These are phyloP conservation scores for Ulota crispa DNA, from an alignment of 225 moss, liverwort and hornwort genomes.

Conservation along the genomic window DNA sequence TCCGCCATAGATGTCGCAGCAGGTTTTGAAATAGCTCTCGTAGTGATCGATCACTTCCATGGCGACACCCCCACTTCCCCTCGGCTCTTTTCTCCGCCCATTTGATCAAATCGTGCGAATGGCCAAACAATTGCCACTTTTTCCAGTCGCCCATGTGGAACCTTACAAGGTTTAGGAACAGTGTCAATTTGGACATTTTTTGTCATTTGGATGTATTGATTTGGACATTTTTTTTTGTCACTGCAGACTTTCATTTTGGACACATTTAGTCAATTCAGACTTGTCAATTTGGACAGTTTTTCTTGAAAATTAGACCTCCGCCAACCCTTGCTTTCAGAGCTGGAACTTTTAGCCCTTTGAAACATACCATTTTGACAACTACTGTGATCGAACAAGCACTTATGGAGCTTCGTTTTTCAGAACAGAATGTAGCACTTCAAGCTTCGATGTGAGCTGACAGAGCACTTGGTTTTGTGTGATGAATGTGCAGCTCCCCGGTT, in stretches of 20 bases:
- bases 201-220: too few relatives aligned
- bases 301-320: too few relatives aligned
- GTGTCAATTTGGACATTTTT: too few relatives aligned
- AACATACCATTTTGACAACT: neutral
- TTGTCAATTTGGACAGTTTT: too few relatives aligned
- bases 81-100: neutral
- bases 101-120: neutral
- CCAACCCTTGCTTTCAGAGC: neutral
- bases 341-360: neutral
- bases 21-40: neutral
- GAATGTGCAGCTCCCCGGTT: constrained; percentile 67
- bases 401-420: neutral
- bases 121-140: neutral
- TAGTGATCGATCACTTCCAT: neutral
- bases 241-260: too few relatives aligned
- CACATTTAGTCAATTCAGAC: too few relatives aligned
- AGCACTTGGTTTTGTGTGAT: neutral
- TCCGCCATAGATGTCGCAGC: neutral
- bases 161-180: too few relatives aligned
- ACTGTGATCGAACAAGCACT: neutral
- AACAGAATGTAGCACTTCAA: neutral
- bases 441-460: neutral
- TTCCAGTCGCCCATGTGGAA: neutral
- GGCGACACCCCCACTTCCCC: neutral
- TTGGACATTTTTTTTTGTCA: too few relatives aligned